Base-by-base conservation (phyloP, 1,284 basidiomycete genomes). In the Malassezia yamatoensis region DNA sequence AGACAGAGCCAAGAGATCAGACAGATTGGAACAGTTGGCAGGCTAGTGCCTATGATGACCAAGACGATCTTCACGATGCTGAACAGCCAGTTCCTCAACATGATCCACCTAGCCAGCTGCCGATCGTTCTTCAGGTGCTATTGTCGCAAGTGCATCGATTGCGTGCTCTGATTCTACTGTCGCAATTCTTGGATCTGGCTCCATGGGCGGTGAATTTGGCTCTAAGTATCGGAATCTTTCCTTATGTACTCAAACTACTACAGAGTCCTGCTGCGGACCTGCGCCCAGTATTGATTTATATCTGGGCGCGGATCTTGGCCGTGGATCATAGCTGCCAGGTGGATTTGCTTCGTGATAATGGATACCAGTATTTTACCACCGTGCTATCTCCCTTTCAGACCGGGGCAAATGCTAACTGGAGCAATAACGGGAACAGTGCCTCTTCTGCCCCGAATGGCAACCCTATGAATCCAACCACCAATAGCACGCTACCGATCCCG, bases 171-270 rank as follows among this genome's bases (percentile, higher is more conserved):
- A 93, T 96, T 66, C 81, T 96, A n/a, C 82, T 98, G 10, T 93
- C 90, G 37, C 88, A 93, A 76, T 98, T 98, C 67, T 88, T 98
- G 65, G 94, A 98, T 75, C 82, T 98, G 2, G 93, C 93, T 0
- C 91, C 93, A 6, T 98, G 93, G 91, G 93, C 94, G 0, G 94
- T 98, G 53, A 88, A 96, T 65, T 83, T 96, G 37, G 90, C 94
- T 7, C 81, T 98, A 36, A 88, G 88, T n/a, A 96, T 98, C 68
- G 93, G 93, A 18, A 96, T 98, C 70, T 98, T 96, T 78, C 94
- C 94, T 2, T 98, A 98, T 73, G 96, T 96, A 43, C 89, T 90
- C 60, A 93, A 94, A 70, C 82, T 98, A 5, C 81, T 98, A 2
- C 91, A 94, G 76, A 90, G 90, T 0, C 90, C 91, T 0, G 89